Conservation (phyloP, 495 filamentous ascomycete genomes). For the Jackrogersella multiformis region DNA sequence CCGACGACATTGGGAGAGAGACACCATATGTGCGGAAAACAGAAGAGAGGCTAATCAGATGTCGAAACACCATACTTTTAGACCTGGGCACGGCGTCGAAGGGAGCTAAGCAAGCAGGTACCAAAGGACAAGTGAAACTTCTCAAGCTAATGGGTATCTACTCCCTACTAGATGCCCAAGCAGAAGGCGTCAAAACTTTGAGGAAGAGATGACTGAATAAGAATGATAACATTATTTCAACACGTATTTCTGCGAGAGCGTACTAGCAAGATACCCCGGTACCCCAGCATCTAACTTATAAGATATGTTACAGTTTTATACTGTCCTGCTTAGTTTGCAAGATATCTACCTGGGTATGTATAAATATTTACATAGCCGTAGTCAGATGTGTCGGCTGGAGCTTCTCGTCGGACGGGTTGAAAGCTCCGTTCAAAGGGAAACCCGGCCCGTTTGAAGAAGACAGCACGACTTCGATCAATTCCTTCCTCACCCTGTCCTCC, state of each 20-base stretch:
- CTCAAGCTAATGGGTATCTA: constrained; percentile 80
- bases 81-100: constrained; percentile 83
- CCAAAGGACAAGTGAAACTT: constrained; percentile 64
- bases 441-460: constrained; percentile 87
- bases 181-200: constrained; percentile 76
- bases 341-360: no score
- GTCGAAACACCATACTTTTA: constrained; percentile 78
- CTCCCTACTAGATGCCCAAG: constrained; percentile 75
- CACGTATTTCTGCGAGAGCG: neutral
- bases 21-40: constrained; percentile 59
- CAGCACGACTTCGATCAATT: constrained; percentile 92
- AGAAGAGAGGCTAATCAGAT: constrained; percentile 61
- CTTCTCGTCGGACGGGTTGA: constrained; percentile 66
- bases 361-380: constrained; percentile 56
- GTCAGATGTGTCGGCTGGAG: constrained; percentile 63
- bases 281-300: constrained; percentile 41
- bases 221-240: neutral
- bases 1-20: constrained; percentile 54
- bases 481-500: constrained; percentile 78
- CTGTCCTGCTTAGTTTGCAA: constrained; percentile 48
- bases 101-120: constrained; percentile 67
- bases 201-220: constrained; percentile 54
- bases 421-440: constrained; percentile 83
- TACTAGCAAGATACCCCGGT: constrained; percentile 51
- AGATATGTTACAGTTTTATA: constrained; percentile 64